A percentile compares a stretch with the other conserved stretches of the same genome.
phyloP scores from a whole-genome alignment of 768 basidiomycete genomes.

The Psilocybe azurescens region DNA sequence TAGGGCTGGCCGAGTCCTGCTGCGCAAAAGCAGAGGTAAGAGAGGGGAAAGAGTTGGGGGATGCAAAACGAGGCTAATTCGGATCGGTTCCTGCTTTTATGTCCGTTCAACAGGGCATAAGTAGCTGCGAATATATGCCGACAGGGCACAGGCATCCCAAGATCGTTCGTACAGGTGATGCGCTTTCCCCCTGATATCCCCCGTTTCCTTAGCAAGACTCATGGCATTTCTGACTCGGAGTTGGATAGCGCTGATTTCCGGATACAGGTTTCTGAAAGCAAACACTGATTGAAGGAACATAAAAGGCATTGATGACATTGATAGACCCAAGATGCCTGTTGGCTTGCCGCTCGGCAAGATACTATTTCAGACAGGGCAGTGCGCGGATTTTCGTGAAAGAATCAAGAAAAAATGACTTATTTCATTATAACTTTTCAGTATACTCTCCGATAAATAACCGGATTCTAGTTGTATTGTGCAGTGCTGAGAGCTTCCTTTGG shows the following conservation, averaged over 20 bases:
- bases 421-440: too few species aligned
- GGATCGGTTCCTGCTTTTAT: slow-evolving; percentile 1
- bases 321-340: neutral
- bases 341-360: too few species aligned
- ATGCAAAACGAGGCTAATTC: slow-evolving; percentile 14
- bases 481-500: too few species aligned
- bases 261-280: neutral
- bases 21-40: slow-evolving; percentile 3
- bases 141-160: slow-evolving; percentile 9
- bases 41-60: slow-evolving; percentile 3
- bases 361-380: too few species aligned
- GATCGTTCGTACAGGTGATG: slow-evolving; percentile 5
- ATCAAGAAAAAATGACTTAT: too few species aligned
- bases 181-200: neutral
- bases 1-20: neutral
- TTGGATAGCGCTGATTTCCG: slow-evolving; percentile 3
- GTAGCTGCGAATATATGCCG: neutral
- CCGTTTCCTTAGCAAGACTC: neutral
- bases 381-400: too few species aligned
- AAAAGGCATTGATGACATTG: neutral
- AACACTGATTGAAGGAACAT: neutral
- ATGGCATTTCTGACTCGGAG: slow-evolving; percentile 4
- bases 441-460: too few species aligned
- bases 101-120: neutral
- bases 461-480: too few species aligned